These are phyloP conservation scores for Hibiscus tridactylites DNA, from an alignment of 345 rosid species.

Conservation along the genomic window DNA sequence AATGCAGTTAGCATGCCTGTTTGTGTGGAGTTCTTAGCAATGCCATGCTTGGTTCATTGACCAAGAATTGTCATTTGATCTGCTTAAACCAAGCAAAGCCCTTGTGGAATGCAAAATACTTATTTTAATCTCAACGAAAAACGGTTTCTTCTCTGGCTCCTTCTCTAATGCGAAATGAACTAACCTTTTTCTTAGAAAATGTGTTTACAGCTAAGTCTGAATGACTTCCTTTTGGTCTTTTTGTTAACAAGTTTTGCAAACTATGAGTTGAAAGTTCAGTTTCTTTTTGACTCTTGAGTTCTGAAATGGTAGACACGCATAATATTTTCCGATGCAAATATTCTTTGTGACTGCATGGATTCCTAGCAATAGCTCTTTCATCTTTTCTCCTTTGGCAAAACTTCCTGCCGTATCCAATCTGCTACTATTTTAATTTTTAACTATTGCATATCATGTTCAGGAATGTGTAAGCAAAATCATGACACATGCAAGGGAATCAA, in stretches of 20 bases:
- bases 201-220: not conserved
- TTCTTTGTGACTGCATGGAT: not conserved
- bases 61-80: not conserved
- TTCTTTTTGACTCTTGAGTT: not conserved
- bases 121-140: not conserved
- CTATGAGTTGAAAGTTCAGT: not conserved
- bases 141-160: not conserved
- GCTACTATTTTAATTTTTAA: conserved; percentile 6
- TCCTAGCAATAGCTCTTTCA: not conserved
- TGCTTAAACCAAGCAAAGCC: not conserved
- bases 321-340: not conserved
- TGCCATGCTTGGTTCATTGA: not conserved
- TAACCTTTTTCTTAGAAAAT: not conserved
- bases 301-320: not conserved
- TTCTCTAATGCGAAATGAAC: not conserved
- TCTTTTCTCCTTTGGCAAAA: not conserved
- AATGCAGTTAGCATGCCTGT: not conserved
- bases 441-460: conserved; percentile 25
- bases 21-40: not conserved
- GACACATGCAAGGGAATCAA: conserved; percentile 55
- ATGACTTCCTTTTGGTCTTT: not conserved
- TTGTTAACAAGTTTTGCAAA: not conserved
- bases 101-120: not conserved
- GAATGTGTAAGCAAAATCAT: conserved; percentile 73
- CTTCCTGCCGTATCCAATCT: not conserved